Evolutionary conservation across 108 stramenopile species (phyloP).

Genomic region (Skeletonema costatum): DNA sequence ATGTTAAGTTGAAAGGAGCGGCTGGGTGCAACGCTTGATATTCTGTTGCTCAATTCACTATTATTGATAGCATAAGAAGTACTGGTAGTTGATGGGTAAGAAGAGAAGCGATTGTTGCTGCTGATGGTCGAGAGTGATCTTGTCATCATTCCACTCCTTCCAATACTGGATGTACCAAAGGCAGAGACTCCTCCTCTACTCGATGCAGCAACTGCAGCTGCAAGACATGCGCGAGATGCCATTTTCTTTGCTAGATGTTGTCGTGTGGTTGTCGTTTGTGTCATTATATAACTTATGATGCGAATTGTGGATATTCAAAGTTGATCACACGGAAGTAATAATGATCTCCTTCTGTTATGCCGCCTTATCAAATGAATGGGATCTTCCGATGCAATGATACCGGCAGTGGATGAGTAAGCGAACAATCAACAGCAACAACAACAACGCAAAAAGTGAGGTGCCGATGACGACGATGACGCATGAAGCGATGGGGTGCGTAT

Average conservation of each 20-base stretch:
- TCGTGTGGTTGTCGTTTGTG: conserved; percentile 5
- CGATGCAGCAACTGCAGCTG: conserved; percentile 21
- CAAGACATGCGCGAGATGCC: conserved; percentile 49
- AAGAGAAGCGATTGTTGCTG: neutral
- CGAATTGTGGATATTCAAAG: neutral
- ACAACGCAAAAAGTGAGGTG: too few relatives aligned
- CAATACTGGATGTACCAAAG: conserved; percentile 4
- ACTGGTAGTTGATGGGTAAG: neutral
- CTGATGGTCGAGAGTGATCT: neutral
- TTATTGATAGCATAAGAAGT: neutral
- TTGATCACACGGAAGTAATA: neutral
- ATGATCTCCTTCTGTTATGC: neutral
- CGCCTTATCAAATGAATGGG: too few relatives aligned
- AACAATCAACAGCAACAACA: too few relatives aligned
- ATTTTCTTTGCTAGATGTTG: conserved; percentile 32
- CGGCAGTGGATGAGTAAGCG: too few relatives aligned
- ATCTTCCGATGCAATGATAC: too few relatives aligned
- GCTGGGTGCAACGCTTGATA: conserved; percentile 4
- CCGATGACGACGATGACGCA: too few relatives aligned
- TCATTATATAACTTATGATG: neutral
- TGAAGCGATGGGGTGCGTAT: too few relatives aligned
- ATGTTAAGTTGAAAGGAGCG: conserved; percentile 27
- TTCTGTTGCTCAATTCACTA: neutral
- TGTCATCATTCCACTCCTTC: neutral
- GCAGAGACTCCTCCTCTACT: conserved; percentile 22